A percentile compares a stretch with the other conserved stretches of the same genome.
These are phyloP conservation scores for Solanum virginianum DNA, from an alignment of 257 asterid genomes.

Conservation along the genomic window DNA sequence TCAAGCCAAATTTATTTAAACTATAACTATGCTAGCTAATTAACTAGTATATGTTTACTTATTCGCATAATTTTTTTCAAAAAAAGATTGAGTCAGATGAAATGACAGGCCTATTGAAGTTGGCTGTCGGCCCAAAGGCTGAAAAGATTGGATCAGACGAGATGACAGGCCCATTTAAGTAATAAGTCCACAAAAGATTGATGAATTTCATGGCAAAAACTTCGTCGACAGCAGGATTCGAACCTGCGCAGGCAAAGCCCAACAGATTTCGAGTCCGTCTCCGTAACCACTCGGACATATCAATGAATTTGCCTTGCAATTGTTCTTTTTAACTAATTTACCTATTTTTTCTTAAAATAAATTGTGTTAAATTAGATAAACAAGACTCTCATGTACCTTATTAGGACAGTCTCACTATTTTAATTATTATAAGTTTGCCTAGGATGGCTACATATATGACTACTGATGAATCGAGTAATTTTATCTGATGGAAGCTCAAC, in stretches of 20 bases:
- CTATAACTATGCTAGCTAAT: too few species aligned
- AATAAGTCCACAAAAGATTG: not conserved
- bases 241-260: conserved; percentile 62
- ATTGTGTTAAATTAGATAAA: not conserved
- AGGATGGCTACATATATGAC: not conserved
- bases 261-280: conserved; percentile 57
- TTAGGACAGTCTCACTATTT: not conserved
- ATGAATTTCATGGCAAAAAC: not conserved
- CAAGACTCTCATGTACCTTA: not conserved
- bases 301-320: not conserved
- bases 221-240: conserved; percentile 54
- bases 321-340: too few species aligned
- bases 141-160: not conserved
- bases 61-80: too few species aligned
- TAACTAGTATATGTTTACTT: too few species aligned
- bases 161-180: not conserved
- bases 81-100: not conserved
- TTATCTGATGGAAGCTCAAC: not conserved
- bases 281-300: conserved; percentile 60
- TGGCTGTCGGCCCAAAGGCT: too few species aligned
- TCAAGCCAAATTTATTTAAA: too few species aligned
- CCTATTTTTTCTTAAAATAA: too few species aligned
- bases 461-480: not conserved
- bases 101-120: not conserved
- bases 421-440: not conserved